A percentile compares a stretch with the other conserved stretches of the same genome.
Conservation (phyloP, 1,284 basidiomycete species). For the Xanthoconium separans region DNA sequence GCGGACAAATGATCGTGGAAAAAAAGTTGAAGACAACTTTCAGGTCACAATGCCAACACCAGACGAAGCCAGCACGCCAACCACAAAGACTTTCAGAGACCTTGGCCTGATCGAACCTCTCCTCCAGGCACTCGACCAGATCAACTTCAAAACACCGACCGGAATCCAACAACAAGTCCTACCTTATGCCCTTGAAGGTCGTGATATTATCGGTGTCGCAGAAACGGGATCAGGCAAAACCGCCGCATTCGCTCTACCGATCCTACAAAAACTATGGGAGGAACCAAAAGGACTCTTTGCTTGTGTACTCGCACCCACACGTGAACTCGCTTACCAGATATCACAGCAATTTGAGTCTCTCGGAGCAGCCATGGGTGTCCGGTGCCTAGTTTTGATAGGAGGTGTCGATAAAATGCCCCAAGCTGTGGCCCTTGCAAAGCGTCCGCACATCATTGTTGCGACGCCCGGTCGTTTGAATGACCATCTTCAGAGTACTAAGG, state of each 20-base stretch:
- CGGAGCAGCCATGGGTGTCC: conserved; percentile 91
- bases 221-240: conserved; percentile 98
- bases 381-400: conserved; percentile 91
- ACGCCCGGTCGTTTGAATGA: conserved; percentile 95
- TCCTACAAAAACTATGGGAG: conserved; percentile 96
- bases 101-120: conserved; percentile 91
- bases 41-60: conserved; percentile 43
- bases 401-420: conserved; percentile 96
- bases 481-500: conserved; percentile 98
- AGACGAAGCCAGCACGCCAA: conserved; percentile 63
- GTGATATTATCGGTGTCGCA: conserved; percentile 97
- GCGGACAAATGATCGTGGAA: conserved; percentile 19
- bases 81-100: conserved; percentile 55
- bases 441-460: conserved; percentile 95
- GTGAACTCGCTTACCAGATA: conserved; percentile 99
- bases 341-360: conserved; percentile 94
- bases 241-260: conserved; percentile 95
- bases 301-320: conserved; percentile 92
- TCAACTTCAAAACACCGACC: conserved; percentile 88
- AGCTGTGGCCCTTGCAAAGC: conserved; percentile 90
- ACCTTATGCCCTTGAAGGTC: conserved; percentile 86
- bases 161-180: conserved; percentile 91
- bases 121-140: conserved; percentile 79
- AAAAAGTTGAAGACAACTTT: conserved; percentile 6
- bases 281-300: conserved; percentile 94